Percentiles rank a stretch among this genome's conserved stretches.
Evolutionary conservation across 2,329 filamentous ascomycete species (phyloP).

Genomic region (Diaporthe sp.): DNA sequence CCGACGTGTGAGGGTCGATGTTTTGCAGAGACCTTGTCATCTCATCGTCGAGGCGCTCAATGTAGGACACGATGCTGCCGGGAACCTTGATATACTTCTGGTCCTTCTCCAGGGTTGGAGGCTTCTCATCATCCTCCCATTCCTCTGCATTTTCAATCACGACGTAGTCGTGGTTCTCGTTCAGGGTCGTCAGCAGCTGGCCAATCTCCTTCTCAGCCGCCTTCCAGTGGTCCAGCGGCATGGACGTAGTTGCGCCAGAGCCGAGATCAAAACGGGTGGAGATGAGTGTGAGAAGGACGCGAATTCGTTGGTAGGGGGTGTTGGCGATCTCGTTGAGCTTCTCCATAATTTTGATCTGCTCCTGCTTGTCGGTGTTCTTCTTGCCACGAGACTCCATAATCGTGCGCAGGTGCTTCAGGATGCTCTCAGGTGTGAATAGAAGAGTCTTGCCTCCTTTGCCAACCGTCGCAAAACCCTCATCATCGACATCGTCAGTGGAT

Average conservation of each 20-base stretch:
- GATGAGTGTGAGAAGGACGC: constrained; percentile 90
- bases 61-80: constrained; percentile 93
- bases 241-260: constrained; percentile 81
- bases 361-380: constrained; percentile 96
- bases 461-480: constrained; percentile 90
- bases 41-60: constrained; percentile 96
- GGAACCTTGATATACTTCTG: constrained; percentile 91
- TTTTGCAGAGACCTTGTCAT: constrained; percentile 96
- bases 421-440: constrained; percentile 95
- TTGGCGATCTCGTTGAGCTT: constrained; percentile 90
- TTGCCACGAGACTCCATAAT: constrained; percentile 97
- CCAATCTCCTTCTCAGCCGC: constrained; percentile 89
- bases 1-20: constrained; percentile 98
- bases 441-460: constrained; percentile 90
- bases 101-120: constrained; percentile 78
- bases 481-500: constrained; percentile 70
- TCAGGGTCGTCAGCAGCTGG: constrained; percentile 82
- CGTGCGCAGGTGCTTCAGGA: constrained; percentile 93
- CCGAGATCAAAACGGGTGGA: constrained; percentile 96
- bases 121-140: constrained; percentile 99
- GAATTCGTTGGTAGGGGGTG: constrained; percentile 93
- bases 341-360: constrained; percentile 98
- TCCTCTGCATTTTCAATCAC: constrained; percentile 95
- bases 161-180: constrained; percentile 83
- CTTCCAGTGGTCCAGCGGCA: constrained; percentile 98